Percentiles rank a stretch among this genome's conserved stretches.
phyloP scores from a whole-genome alignment of 768 basidiomycete species.

The Mycena crocata region DNA sequence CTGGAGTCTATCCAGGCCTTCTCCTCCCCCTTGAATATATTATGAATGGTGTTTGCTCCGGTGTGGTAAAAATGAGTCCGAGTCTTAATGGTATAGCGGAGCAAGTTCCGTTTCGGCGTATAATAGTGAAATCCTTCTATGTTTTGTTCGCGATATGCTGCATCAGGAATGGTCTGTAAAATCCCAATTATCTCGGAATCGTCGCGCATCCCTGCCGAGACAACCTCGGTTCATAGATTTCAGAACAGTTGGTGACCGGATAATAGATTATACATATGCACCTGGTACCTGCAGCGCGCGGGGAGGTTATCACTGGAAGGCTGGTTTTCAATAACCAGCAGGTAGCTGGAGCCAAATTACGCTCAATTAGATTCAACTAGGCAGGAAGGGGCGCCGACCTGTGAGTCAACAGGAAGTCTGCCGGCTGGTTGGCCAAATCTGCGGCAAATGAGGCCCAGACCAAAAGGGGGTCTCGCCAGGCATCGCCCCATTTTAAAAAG shows the following conservation, averaged over 20 bases:
- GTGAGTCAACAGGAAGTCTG: background rate
- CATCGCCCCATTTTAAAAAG: background rate
- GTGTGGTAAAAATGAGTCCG: too few relatives aligned
- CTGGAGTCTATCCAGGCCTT: too few relatives aligned
- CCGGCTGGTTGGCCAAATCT: slow-evolving; percentile 4
- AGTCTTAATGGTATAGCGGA: too few relatives aligned
- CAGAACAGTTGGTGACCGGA: background rate
- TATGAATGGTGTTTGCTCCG: too few relatives aligned
- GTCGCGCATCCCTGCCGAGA: too few relatives aligned
- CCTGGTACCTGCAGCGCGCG: background rate
- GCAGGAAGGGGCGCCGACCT: background rate
- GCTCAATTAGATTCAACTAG: background rate
- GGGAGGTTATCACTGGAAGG: background rate
- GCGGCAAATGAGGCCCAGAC: slow-evolving; percentile 13
- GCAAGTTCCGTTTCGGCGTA: too few relatives aligned
- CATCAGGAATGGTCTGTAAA: too few relatives aligned
- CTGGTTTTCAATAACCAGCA: background rate
- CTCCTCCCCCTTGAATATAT: too few relatives aligned
- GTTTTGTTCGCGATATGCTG: too few relatives aligned
- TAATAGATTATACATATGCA: background rate
- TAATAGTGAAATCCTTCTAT: too few relatives aligned
- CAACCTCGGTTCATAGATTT: background rate
- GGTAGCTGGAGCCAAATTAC: background rate
- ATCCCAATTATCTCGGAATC: too few relatives aligned
- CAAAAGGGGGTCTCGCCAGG: background rate